A percentile compares a stretch with the other conserved stretches of the same genome.
phyloP scores from a whole-genome alignment of 306 rosid species.

The Parietaria judaica region DNA sequence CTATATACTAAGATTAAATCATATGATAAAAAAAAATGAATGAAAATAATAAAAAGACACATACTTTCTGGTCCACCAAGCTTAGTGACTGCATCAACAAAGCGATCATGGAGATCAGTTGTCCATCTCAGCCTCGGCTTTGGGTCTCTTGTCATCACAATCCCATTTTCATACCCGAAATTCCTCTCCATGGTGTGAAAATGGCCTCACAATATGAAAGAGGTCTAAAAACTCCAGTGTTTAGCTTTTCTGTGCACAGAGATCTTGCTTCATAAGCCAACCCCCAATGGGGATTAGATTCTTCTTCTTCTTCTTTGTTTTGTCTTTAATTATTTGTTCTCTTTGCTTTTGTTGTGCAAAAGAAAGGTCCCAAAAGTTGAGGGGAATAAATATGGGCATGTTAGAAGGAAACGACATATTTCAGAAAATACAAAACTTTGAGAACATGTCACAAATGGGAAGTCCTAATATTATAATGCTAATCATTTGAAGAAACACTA shows the following conservation, averaged over 20 bases:
- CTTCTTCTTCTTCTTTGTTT: conserved; percentile 11
- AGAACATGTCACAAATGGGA: neutral
- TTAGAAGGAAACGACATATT: neutral
- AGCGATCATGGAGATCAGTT: conserved; percentile 82
- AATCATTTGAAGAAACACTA: too few species aligned
- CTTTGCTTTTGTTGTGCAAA: neutral
- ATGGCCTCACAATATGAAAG: neutral
- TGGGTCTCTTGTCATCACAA: conserved; percentile 85
- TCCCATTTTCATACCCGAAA: conserved; percentile 45
- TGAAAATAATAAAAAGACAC: conserved; percentile 4
- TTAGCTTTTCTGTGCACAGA: neutral
- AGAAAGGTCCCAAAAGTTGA: conserved; percentile 9
- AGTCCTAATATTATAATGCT: too few species aligned
- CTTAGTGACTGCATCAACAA: conserved; percentile 85
- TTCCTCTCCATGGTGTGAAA: conserved; percentile 25
- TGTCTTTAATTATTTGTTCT: neutral
- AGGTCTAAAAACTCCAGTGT: neutral
- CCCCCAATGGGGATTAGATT: conserved; percentile 15
- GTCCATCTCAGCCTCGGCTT: conserved; percentile 96
- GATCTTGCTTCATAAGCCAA: neutral
- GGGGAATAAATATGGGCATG: conserved; percentile 3
- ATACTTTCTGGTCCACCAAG: conserved; percentile 96
- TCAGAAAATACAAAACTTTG: neutral
- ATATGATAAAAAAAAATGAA: neutral
- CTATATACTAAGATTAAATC: neutral